Conservation (phyloP, 768 basidiomycete genomes). For the Suillus lakei region DNA sequence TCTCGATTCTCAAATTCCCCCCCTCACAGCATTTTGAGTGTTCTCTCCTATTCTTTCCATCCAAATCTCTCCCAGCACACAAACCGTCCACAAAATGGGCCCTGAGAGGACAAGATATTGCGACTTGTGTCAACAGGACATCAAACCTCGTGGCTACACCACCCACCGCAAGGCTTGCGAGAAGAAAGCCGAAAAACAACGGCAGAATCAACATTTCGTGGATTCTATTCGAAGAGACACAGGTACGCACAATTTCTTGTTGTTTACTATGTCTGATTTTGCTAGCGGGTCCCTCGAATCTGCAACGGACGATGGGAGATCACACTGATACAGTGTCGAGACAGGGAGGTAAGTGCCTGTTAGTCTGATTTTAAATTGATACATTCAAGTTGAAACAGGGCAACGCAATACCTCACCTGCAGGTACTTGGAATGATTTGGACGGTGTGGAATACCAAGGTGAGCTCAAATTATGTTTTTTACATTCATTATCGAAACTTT, state of each 20-base stretch:
- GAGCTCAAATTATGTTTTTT: background rate
- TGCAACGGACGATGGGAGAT: background rate
- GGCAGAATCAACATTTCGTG: background rate
- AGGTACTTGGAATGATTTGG: background rate
- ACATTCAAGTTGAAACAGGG: background rate
- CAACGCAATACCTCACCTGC: background rate
- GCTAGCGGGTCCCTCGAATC: background rate
- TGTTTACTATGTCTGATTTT: background rate
- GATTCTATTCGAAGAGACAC: background rate
- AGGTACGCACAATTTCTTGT: background rate
- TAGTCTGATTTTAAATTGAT: background rate
- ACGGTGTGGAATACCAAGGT: background rate
- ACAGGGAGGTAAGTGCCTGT: background rate
- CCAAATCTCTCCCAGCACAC: background rate
- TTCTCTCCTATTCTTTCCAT: too few species aligned
- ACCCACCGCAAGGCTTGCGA: background rate
- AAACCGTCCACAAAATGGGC: background rate
- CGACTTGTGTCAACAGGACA: background rate
- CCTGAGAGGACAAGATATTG: background rate
- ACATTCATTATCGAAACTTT: background rate
- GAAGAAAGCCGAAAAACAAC: background rate
- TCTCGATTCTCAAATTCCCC: too few species aligned
- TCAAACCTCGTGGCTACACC: background rate
- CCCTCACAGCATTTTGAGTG: too few species aligned
- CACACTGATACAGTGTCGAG: background rate